Evolutionary conservation across 192 early-diverging fungal species (phyloP).

Genomic region (Pilobolus umbonatus): DNA sequence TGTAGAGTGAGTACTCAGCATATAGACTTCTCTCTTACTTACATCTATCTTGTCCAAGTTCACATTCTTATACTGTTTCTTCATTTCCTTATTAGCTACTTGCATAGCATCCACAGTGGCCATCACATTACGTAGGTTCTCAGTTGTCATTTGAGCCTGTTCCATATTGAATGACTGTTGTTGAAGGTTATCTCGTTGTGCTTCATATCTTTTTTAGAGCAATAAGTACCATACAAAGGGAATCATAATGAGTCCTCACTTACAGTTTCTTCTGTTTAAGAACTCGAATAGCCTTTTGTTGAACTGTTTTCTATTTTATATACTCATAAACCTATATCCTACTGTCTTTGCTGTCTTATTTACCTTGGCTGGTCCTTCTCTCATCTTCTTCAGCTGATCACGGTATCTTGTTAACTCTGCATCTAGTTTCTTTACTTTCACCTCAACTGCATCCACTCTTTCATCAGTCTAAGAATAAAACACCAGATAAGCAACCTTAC

Average conservation of each 20-base stretch:
- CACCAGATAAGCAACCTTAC: too few relatives aligned
- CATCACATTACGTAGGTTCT: conserved; percentile 97
- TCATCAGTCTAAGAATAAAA: conserved; percentile 66
- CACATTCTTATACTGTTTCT: conserved; percentile 93
- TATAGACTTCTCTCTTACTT: too few relatives aligned
- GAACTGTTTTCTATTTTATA: conserved; percentile 69
- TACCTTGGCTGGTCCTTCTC: conserved; percentile 81
- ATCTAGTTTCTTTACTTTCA: conserved; percentile 93
- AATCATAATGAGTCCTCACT: not conserved
- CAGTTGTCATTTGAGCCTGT: conserved; percentile 85
- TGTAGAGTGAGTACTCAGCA: too few relatives aligned
- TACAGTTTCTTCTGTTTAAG: conserved; percentile 93
- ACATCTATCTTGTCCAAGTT: conserved; percentile 94
- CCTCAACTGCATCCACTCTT: conserved; percentile 82
- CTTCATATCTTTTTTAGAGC: conserved; percentile 65
- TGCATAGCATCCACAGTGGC: conserved; percentile 97
- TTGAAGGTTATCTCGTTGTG: conserved; percentile 88
- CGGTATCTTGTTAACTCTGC: conserved; percentile 86
- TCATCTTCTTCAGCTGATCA: conserved; percentile 94
- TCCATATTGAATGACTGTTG: conserved; percentile 99
- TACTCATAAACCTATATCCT: not conserved
- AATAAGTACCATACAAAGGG: not conserved
- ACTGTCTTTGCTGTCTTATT: not conserved
- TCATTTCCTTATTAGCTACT: conserved; percentile 89
- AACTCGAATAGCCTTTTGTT: conserved; percentile 85